Conservation (phyloP, 805 yeast species). For the Suhomyces emberorum region DNA sequence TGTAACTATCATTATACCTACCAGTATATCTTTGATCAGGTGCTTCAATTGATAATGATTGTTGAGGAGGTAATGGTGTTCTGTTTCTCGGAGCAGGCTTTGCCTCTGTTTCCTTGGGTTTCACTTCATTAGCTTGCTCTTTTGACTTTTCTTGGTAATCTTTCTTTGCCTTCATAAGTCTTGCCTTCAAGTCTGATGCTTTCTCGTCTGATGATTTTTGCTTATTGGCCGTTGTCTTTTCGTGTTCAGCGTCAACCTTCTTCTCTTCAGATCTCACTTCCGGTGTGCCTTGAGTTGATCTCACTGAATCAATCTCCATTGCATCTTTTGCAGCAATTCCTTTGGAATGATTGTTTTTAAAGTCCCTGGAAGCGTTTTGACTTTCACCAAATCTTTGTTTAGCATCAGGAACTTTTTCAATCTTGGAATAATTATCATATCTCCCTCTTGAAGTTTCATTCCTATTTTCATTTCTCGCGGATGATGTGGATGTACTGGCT, state of each 20-base stretch:
- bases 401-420: conserved; percentile 4
- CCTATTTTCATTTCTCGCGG: conserved; percentile 9
- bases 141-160: conserved; percentile 14
- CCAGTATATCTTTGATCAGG: conserved; percentile 7
- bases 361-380: background rate
- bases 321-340: background rate
- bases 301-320: background rate
- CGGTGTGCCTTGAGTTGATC: background rate
- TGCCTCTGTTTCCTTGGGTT: conserved; percentile 1
- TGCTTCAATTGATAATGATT: conserved; percentile 9
- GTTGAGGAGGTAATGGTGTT: conserved; percentile 24
- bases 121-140: background rate
- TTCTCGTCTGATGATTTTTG: background rate
- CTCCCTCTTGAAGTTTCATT: conserved; percentile 19
- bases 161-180: conserved; percentile 21
- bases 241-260: conserved; percentile 7
- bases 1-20: conserved; percentile 9
- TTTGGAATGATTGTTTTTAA: background rate
- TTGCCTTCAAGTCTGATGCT: conserved; percentile 17
- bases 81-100: conserved; percentile 7
- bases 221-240: background rate
- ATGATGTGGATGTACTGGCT: conserved; percentile 1
- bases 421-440: conserved; percentile 31
- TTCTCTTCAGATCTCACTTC: background rate
- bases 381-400: conserved; percentile 1